phyloP scores from a whole-genome alignment of 305 asterid species.

The Ilex paraguariensis region DNA sequence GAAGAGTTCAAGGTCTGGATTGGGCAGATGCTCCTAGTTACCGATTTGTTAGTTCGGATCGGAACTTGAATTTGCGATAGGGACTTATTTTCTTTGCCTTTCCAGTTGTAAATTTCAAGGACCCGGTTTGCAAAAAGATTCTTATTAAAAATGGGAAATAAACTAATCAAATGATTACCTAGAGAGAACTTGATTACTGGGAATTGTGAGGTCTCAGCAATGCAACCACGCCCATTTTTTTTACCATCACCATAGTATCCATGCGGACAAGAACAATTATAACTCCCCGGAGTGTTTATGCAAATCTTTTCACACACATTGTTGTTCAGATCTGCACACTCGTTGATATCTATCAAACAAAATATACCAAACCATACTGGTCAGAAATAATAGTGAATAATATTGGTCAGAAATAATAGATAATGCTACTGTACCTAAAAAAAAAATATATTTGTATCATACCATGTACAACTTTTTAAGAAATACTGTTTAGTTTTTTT shows the following conservation, averaged over 20 bases:
- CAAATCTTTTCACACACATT: slow-evolving; percentile 43
- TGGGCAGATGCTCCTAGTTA: too few relatives aligned
- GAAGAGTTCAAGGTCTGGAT: too few relatives aligned
- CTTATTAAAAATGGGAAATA: neutral
- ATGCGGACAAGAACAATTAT: slow-evolving; percentile 20
- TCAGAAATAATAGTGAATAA: slow-evolving; percentile 4
- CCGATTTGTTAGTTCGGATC: too few relatives aligned
- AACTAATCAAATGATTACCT: slow-evolving; percentile 24
- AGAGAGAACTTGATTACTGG: slow-evolving; percentile 41
- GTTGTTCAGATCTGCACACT: slow-evolving; percentile 35
- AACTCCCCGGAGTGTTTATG: slow-evolving; percentile 44
- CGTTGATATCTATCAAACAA: slow-evolving; percentile 25
- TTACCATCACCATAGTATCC: slow-evolving; percentile 25
- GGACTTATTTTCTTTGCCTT: too few relatives aligned
- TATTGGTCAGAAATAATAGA: slow-evolving; percentile 19
- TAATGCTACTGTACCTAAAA: neutral
- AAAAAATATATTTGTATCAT: too few relatives aligned
- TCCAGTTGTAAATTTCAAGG: too few relatives aligned
- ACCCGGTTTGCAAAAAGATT: too few relatives aligned
- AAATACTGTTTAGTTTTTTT: neutral
- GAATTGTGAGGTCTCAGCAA: slow-evolving; percentile 23
- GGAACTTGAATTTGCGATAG: too few relatives aligned
- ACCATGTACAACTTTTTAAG: too few relatives aligned
- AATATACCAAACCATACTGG: neutral
- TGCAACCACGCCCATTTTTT: slow-evolving; percentile 32